phyloP scores from a whole-genome alignment of 75 land plant genomes.

The Sequoiadendron giganteum region DNA sequence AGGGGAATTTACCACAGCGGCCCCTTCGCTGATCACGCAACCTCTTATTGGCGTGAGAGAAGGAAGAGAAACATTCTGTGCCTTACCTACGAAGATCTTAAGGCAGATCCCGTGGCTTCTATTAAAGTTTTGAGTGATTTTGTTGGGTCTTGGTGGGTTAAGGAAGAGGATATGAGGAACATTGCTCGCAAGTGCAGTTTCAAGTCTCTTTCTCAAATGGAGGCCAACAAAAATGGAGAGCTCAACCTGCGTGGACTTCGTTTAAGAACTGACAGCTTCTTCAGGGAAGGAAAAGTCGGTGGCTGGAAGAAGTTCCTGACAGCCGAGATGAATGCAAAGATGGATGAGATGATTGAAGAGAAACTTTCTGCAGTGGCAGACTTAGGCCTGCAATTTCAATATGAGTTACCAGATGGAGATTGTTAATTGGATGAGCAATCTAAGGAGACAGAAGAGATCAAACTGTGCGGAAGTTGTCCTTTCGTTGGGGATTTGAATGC shows the following conservation, averaged over 20 bases:
- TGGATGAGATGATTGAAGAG: not conserved
- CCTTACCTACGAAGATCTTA: slow-evolving; percentile 21
- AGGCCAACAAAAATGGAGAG: not conserved
- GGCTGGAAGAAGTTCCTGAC: not conserved
- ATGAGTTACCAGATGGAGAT: not conserved
- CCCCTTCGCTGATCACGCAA: slow-evolving; percentile 23
- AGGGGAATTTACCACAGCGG: slow-evolving; percentile 20
- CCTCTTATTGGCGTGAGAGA: slow-evolving; percentile 22
- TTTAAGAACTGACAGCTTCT: not conserved
- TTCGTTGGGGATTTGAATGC: too few species aligned
- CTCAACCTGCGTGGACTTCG: not conserved
- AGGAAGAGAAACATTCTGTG: slow-evolving; percentile 7
- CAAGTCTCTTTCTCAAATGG: slow-evolving; percentile 1
- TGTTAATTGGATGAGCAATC: too few species aligned
- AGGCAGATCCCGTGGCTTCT: slow-evolving; percentile 14
- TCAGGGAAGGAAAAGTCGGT: not conserved
- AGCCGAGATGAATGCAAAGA: not conserved
- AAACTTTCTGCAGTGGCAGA: not conserved
- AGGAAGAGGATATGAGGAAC: not conserved
- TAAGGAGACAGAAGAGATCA: too few species aligned
- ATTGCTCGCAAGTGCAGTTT: slow-evolving; percentile 14
- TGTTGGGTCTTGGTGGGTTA: not conserved
- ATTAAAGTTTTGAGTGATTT: slow-evolving; percentile 15
- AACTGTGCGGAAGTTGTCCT: too few species aligned
- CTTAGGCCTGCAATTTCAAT: not conserved